Percentiles rank a stretch among this genome's conserved stretches.
These are phyloP conservation scores for Ceratocystis destructans DNA, from an alignment of 2,329 filamentous ascomycete species.

Conservation along the genomic window DNA sequence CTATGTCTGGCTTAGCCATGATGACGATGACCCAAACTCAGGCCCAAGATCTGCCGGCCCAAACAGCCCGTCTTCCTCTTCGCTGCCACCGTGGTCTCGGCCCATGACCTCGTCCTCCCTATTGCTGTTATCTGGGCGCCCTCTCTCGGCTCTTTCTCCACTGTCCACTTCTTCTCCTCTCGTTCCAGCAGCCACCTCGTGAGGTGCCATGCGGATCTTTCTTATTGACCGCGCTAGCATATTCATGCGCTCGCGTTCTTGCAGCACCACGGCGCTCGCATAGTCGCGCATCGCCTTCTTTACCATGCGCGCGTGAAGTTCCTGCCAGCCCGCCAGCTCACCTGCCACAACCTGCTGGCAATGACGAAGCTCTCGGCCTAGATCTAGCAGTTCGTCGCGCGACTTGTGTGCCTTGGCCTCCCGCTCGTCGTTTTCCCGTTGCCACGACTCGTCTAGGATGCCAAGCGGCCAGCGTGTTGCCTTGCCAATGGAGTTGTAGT, in stretches of 20 bases:
- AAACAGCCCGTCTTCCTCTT: background rate
- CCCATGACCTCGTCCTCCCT: background rate
- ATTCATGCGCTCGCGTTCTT: constrained; percentile 65
- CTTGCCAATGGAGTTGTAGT: constrained; percentile 58
- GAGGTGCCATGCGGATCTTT: constrained; percentile 32
- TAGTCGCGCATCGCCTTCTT: constrained; percentile 61
- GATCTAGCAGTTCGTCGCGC: constrained; percentile 53
- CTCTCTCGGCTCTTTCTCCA: background rate
- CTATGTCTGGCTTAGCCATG: background rate
- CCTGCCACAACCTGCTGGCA: constrained; percentile 87
- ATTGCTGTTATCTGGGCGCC: background rate
- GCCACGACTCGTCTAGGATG: constrained; percentile 74
- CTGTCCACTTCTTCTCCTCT: background rate
- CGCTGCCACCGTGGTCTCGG: background rate
- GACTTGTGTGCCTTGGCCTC: constrained; percentile 63
- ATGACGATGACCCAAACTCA: background rate
- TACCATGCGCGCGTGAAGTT: constrained; percentile 67
- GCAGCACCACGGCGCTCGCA: constrained; percentile 63
- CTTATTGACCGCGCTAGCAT: constrained; percentile 68
- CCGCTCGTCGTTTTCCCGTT: constrained; percentile 68
- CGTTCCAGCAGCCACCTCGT: background rate
- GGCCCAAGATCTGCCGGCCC: background rate
- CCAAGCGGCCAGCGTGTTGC: constrained; percentile 68
- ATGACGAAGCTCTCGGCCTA: constrained; percentile 75
- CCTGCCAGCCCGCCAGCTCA: constrained; percentile 89